Conservation (phyloP, 345 rosid species). For the Eucalyptus leucophloia region DNA sequence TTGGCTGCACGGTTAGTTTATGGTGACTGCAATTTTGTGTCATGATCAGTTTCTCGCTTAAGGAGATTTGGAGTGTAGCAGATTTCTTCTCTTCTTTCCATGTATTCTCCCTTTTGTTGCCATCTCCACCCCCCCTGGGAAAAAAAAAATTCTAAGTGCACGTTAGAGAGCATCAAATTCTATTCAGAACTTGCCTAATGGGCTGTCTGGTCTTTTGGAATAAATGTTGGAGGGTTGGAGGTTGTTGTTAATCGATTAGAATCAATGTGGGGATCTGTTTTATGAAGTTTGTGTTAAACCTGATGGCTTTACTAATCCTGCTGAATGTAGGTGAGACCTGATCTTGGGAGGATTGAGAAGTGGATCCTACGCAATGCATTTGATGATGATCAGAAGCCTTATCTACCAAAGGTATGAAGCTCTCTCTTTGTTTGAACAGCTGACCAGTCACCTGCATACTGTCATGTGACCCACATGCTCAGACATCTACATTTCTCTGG, state of each 20-base stretch:
- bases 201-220: background rate
- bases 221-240: background rate
- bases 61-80: background rate
- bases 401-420: slow-evolving; percentile 60
- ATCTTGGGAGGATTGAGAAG: slow-evolving; percentile 71
- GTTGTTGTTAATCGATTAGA: background rate
- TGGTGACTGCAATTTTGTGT: background rate
- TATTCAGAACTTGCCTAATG: background rate
- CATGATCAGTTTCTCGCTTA: background rate
- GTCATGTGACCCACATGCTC: background rate
- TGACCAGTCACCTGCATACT: background rate
- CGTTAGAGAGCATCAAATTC: background rate
- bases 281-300: background rate
- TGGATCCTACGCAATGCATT: slow-evolving; percentile 88
- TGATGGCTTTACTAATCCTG: background rate
- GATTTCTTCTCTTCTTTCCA: background rate
- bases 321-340: slow-evolving; percentile 48
- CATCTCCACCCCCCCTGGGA: background rate
- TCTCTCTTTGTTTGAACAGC: background rate
- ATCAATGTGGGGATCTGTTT: background rate
- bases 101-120: background rate
- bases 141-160: background rate
- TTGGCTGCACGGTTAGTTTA: background rate
- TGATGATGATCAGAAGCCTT: slow-evolving; percentile 79
- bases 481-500: background rate